Percentiles rank a stretch among this genome's conserved stretches.
Conservation (phyloP, 106 monocot species). For the Gastrodia elata region DNA sequence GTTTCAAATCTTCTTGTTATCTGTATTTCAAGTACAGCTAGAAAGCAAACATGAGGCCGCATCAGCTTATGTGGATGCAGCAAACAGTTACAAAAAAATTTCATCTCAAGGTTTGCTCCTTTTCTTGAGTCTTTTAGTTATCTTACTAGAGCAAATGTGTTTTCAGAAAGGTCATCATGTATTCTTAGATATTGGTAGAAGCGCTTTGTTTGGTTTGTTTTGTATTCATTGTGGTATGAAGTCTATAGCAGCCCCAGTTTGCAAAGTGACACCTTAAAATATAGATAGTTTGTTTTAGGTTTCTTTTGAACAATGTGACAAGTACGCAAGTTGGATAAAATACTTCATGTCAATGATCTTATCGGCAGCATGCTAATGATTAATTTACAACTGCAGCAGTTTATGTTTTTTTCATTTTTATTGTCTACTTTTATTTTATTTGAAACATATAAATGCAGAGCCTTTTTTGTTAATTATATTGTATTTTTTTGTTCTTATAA, state of each 20-base stretch:
- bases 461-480: neutral
- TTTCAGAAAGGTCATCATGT: neutral
- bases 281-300: neutral
- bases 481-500: neutral
- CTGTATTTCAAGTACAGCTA: slow-evolving; percentile 18
- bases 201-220: neutral
- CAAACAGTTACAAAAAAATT: slow-evolving; percentile 66
- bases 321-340: neutral
- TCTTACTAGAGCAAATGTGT: neutral
- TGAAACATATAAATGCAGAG: neutral
- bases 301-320: neutral
- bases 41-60: slow-evolving; percentile 79
- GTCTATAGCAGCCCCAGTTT: neutral
- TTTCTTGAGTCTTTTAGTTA: neutral
- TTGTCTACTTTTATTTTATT: neutral
- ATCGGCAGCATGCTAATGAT: neutral
- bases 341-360: neutral
- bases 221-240: neutral
- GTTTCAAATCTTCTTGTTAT: neutral
- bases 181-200: neutral
- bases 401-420: neutral
- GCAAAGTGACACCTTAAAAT: neutral
- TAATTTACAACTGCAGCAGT: neutral
- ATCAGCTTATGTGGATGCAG: slow-evolving; percentile 56
- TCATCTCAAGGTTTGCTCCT: slow-evolving; percentile 34